Conservation (phyloP, 2,329 filamentous ascomycete genomes). For the Geosmithia flava region DNA sequence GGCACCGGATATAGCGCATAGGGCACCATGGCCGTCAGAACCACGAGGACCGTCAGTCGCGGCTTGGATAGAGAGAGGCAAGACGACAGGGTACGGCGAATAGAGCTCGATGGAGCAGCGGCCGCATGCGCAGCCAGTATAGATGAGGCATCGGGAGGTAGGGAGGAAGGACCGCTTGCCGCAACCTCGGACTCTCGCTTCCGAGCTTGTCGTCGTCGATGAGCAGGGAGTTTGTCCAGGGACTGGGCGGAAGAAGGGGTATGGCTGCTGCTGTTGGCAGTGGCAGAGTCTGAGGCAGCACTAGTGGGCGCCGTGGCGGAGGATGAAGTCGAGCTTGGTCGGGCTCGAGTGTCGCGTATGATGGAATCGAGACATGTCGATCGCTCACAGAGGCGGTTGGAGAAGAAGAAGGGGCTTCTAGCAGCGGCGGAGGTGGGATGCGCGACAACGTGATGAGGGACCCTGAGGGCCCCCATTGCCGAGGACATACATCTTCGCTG, state of each 20-base stretch:
- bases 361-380: constrained; percentile 22
- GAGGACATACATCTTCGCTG: constrained; percentile 2
- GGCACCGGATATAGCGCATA: constrained; percentile 93
- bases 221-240: constrained; percentile 15
- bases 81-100: constrained; percentile 59
- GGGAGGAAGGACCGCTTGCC: constrained; percentile 10
- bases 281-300: background rate
- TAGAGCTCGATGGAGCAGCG: constrained; percentile 33
- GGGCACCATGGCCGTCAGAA: constrained; percentile 78
- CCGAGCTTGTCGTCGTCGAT: constrained; percentile 19
- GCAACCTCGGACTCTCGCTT: constrained; percentile 7
- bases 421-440: background rate
- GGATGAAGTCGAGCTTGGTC: constrained; percentile 12
- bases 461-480: background rate
- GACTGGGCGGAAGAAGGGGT: constrained; percentile 6
- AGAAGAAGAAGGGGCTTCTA: constrained; percentile 17
- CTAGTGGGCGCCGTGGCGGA: constrained; percentile 8
- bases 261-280: background rate
- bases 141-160: constrained; percentile 39
- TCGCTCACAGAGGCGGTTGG: constrained; percentile 21
- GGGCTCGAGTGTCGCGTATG: constrained; percentile 13
- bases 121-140: constrained; percentile 39
- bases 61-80: constrained; percentile 93
- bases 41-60: constrained; percentile 79
- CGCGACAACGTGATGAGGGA: background rate